Evolutionary conservation across 1,284 basidiomycete species (phyloP).

Genomic region (Heterobasidion irregulare): DNA sequence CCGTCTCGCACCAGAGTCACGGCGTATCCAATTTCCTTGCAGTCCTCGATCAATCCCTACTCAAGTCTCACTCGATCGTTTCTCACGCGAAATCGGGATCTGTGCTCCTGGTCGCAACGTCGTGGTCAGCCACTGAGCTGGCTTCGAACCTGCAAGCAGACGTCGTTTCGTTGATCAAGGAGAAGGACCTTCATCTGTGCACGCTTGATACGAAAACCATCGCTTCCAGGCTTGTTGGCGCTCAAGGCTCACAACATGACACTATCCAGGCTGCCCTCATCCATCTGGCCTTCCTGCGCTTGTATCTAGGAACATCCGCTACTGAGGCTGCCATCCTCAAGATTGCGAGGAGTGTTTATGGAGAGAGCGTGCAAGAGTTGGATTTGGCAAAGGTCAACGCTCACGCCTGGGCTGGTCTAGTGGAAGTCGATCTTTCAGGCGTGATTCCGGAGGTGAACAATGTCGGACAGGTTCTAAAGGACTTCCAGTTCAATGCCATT

Average conservation of each 20-base stretch:
- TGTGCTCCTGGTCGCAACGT: conserved; percentile 49
- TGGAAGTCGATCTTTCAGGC: conserved; percentile 36
- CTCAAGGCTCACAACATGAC: conserved; percentile 25
- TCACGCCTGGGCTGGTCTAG: conserved; percentile 50
- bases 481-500: conserved; percentile 66
- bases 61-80: conserved; percentile 61
- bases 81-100: conserved; percentile 49
- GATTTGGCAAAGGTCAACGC: conserved; percentile 38
- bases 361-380: conserved; percentile 33
- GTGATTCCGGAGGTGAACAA: conserved; percentile 13
- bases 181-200: conserved; percentile 49
- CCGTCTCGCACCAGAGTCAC: conserved; percentile 33
- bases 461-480: conserved; percentile 32
- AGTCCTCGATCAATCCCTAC: conserved; percentile 57
- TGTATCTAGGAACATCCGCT: conserved; percentile 62
- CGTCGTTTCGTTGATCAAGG: conserved; percentile 29
- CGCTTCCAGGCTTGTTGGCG: conserved; percentile 14
- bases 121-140: conserved; percentile 58
- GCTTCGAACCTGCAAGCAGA: conserved; percentile 41
- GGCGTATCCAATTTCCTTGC: conserved; percentile 61
- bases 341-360: conserved; percentile 36
- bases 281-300: conserved; percentile 58
- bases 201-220: conserved; percentile 42
- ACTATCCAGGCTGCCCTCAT: conserved; percentile 43
- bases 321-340: conserved; percentile 43